Percentiles rank a stretch among this genome's conserved stretches.
Evolutionary conservation across 495 filamentous ascomycete genomes (phyloP).

Genomic region (Xylaria acuta): DNA sequence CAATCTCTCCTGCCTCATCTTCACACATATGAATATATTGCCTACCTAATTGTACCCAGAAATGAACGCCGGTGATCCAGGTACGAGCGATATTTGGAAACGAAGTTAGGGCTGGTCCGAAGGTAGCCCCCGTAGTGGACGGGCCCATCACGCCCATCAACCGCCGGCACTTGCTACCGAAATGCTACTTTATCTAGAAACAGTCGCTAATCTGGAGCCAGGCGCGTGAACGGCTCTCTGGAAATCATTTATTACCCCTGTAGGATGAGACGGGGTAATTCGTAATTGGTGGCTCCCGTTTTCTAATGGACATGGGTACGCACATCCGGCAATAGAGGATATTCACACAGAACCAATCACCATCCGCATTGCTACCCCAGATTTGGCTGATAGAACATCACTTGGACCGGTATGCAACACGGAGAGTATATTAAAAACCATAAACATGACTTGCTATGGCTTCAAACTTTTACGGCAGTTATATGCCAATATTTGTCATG

Average conservation of each 20-base stretch:
- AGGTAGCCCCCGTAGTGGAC: not conserved
- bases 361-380: not conserved
- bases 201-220: not conserved
- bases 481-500: not conserved
- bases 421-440: slow-evolving; percentile 8
- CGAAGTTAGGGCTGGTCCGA: not conserved
- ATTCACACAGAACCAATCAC: slow-evolving; percentile 14
- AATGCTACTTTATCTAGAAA: not conserved
- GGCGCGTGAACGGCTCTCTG: not conserved
- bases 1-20: too few relatives aligned
- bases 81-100: not conserved
- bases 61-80: not conserved
- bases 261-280: slow-evolving; percentile 6
- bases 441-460: not conserved
- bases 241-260: not conserved
- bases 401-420: not conserved
- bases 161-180: not conserved
- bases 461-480: slow-evolving; percentile 11
- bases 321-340: slow-evolving; percentile 17
- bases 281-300: not conserved
- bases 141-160: not conserved
- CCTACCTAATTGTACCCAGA: too few relatives aligned
- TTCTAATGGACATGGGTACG: not conserved
- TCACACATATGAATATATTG: too few relatives aligned
- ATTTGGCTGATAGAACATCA: not conserved